Evolutionary conservation across 495 filamentous ascomycete species (phyloP), one percentile per base, ranked within the genome.

Genomic region (Penicillium soppii): DNA sequence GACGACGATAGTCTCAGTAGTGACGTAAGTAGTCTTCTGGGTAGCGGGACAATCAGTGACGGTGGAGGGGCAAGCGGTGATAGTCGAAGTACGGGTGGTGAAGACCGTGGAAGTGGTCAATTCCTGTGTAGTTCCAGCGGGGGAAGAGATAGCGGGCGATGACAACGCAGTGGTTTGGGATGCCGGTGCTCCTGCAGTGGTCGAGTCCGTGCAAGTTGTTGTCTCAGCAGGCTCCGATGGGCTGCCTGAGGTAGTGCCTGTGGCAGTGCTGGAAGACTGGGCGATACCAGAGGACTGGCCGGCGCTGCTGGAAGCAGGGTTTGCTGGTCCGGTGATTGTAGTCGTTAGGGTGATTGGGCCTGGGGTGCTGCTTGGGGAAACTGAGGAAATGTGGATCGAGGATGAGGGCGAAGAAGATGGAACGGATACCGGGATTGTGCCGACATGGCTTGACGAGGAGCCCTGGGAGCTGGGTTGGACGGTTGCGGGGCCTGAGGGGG

Each of bases 81-180:
- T 63, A 10, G 70, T 73, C 55, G 48, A 36, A 32, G 55, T 56
- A 12, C 57, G 53, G 6, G 70, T 73, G 26, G 59, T 59, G 49
- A 66, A 68, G 39, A 73, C 45, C 10, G 69, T 71, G 4, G 69
- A 72, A 17, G 69, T 73, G 2, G 63, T 70, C 46, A 48, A 39
- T 7, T 38, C 33, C 10, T 16, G 36, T 17, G 46, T 19, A 4
- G 45, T 21, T 19, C 10, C 20, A 2, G n/a, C 22, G 10, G 45
- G 23, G 8, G 22, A 47, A 5, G 35, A 30, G 16, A 6, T 15
- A 12, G 26, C 21, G 12, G 26, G 43, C 5, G 5, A 32, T 32
- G 22, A 27, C 3, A 16, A n/a, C 2, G 15, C 20, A 17, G 44
- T 47, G 21, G 33, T 13, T 9, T 25, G 29, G n/a, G 30, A 16